Base-by-base conservation (phyloP, 306 rosid genomes). In the Glycyrrhiza uralensis region DNA sequence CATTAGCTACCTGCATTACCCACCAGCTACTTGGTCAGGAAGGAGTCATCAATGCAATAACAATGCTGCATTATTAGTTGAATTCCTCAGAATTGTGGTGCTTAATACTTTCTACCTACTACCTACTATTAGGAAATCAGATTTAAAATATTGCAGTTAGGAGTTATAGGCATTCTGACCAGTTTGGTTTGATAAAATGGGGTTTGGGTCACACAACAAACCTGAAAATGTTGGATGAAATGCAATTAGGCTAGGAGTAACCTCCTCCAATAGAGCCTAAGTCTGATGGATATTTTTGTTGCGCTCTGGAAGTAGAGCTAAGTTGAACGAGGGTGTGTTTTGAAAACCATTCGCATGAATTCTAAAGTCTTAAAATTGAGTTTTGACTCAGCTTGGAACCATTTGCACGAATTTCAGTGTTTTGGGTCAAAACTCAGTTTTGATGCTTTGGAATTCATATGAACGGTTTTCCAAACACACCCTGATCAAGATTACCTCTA, bases 51-150 rank as follows among this genome's bases (percentile, higher is more conserved):
- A 57, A 30, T 10, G 35, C 15, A 19, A 19, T 39, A 3, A n/a
- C n/a, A 3, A 39, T 11, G 36, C 42, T 15, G 44, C 42, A 35
- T 58, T 29, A 55, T 42, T 70, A 26, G 65, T 69, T 68, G 52
- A 77, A 60, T 11, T 42, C 75, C 39, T 49, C 20, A 13, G 20
- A 36, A 44, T 22, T 63, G 19, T 22, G 26, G 38, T 72, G 39
- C 69, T 39, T 41, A 26, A 29, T 41, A n/a, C 38, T 70, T 51
- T 52, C 50, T 44, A 56, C 74, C 77, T 30, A 72, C 51, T 59
- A 66, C 74, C 47, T 15, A 38, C 44, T 36, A 20, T 50, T 20
- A 32, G 46, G 50, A 59, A 72, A 30, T 35, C 39, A 46, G 36
- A 5, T 29, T 36, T 15, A 12, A 36, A 59, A 72, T 44, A 29